Conservation (phyloP, 1,284 basidiomycete species). For the Sporisorium iseilematis-ciliati region DNA sequence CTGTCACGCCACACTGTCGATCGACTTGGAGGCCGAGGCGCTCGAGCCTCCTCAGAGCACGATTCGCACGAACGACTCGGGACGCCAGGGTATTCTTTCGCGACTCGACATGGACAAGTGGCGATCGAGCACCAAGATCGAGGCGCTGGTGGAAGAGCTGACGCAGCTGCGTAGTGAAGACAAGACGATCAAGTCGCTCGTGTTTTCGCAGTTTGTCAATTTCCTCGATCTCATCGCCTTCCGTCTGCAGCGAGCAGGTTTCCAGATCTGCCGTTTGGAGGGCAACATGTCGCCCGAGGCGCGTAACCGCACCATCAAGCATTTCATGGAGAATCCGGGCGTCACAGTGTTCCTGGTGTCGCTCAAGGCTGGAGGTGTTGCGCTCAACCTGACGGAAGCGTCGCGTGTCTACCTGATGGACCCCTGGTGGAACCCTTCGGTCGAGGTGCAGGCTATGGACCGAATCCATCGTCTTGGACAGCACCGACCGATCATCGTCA, state of each 20-base stretch:
- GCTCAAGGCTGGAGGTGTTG: constrained; percentile 95
- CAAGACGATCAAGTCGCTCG: constrained; percentile 93
- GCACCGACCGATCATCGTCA: constrained; percentile 89
- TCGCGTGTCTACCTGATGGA: constrained; percentile 69
- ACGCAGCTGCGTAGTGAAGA: constrained; percentile 85
- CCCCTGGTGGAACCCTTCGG: constrained; percentile 69
- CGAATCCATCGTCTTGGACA: constrained; percentile 88
- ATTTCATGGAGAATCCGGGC: constrained; percentile 93
- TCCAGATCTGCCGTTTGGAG: constrained; percentile 89
- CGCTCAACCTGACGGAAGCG: constrained; percentile 71
- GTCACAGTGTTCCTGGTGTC: constrained; percentile 95
- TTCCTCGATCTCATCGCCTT: constrained; percentile 85
- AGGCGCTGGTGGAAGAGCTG: constrained; percentile 94
- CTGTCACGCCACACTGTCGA: constrained; percentile 91
- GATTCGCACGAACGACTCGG: constrained; percentile 70
- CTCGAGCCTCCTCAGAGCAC: constrained; percentile 80
- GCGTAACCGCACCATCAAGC: constrained; percentile 91
- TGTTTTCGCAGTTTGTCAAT: constrained; percentile 94
- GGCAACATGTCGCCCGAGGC: constrained; percentile 98
- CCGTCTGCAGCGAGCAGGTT: constrained; percentile 87
- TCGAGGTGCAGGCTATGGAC: constrained; percentile 85
- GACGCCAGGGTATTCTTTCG: constrained; percentile 90
- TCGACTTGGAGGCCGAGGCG: constrained; percentile 93
- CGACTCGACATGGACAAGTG: constrained; percentile 88
- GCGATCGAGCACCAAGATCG: constrained; percentile 96